These are phyloP conservation scores for Euphorbia pulcherrima DNA, from an alignment of 345 rosid species.

Conservation along the genomic window DNA sequence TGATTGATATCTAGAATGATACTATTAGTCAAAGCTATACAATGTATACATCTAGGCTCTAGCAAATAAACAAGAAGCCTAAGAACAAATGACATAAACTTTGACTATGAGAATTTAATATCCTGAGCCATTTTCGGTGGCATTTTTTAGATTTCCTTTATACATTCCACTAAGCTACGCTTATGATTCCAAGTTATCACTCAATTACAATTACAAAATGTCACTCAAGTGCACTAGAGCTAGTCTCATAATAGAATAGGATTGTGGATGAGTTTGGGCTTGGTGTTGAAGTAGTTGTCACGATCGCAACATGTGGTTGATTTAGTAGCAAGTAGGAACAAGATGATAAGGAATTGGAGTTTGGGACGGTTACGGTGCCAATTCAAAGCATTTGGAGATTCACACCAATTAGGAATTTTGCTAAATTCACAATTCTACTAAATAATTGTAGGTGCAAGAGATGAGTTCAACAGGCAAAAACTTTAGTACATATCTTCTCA, in stretches of 20 bases:
- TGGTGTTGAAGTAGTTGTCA: not conserved
- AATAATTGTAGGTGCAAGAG: not conserved
- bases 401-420: not conserved
- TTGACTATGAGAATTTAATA: not conserved
- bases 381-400: not conserved
- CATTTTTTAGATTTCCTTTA: not conserved
- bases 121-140: not conserved
- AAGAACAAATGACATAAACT: not conserved
- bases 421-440: not conserved
- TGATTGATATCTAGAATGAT: not conserved
- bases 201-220: not conserved
- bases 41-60: too few species aligned
- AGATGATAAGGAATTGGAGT: not conserved
- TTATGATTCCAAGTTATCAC: not conserved
- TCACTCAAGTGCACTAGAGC: not conserved
- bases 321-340: not conserved
- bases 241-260: not conserved
- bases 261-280: not conserved
- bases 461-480: not conserved
- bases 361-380: not conserved
- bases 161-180: not conserved
- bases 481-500: not conserved
- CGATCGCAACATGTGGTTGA: not conserved
- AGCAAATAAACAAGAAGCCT: not conserved
- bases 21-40: not conserved